These are phyloP conservation scores for Aureobasidium leucospermi DNA, from an alignment of 2,329 filamentous ascomycete species.

Conservation along the genomic window DNA sequence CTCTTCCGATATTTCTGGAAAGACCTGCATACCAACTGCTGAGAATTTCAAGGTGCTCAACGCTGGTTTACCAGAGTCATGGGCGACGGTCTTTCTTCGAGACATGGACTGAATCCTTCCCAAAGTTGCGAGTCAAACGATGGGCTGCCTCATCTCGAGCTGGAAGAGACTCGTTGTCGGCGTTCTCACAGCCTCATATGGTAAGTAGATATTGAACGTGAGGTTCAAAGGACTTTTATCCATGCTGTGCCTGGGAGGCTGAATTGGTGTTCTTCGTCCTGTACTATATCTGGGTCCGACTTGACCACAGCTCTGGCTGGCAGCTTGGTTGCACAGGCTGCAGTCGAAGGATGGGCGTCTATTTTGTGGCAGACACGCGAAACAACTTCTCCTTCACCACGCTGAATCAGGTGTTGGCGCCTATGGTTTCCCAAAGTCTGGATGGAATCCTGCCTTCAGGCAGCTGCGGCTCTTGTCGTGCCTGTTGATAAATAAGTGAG, in stretches of 20 bases:
- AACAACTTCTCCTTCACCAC: background rate
- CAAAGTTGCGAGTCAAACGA: background rate
- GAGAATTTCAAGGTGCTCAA: background rate
- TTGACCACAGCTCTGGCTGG: background rate
- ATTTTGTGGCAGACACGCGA: background rate
- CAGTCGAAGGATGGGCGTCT: constrained; percentile 1
- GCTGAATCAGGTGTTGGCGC: background rate
- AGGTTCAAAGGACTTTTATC: background rate
- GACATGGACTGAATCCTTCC: background rate
- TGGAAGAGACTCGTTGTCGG: background rate
- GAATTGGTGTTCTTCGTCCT: background rate
- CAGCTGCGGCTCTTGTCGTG: background rate
- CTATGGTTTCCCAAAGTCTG: background rate
- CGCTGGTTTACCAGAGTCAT: background rate
- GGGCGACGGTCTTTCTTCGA: background rate
- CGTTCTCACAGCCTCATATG: too few species aligned
- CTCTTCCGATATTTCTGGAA: too few species aligned
- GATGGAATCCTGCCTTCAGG: background rate
- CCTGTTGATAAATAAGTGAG: background rate
- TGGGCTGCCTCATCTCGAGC: background rate
- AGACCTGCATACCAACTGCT: background rate
- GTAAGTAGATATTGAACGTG: too few species aligned
- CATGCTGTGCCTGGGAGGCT: background rate
- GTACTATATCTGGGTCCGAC: background rate
- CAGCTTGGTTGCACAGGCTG: background rate